A percentile compares a stretch with the other conserved stretches of the same genome.
phyloP scores from a whole-genome alignment of 306 rosid genomes.

The Trifolium dubium region DNA sequence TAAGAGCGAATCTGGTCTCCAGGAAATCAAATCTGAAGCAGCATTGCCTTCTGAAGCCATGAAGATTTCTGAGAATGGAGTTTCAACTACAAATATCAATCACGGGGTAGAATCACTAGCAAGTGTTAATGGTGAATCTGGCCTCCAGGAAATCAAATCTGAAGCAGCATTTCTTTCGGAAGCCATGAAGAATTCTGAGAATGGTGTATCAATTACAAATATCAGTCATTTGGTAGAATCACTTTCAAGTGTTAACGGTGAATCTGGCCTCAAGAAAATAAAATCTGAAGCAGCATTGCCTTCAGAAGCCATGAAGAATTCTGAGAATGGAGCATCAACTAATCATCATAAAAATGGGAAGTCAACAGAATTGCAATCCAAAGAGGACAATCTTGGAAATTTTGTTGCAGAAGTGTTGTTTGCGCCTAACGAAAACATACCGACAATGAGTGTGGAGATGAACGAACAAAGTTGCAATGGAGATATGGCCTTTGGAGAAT shows the following conservation, averaged over 20 bases:
- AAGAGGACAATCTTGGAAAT: slow-evolving; percentile 39
- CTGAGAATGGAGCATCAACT: slow-evolving; percentile 37
- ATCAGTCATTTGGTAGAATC: slow-evolving; percentile 34
- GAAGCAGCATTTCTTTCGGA: slow-evolving; percentile 34
- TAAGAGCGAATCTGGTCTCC: slow-evolving; percentile 27
- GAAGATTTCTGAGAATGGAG: slow-evolving; percentile 38
- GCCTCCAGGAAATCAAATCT: slow-evolving; percentile 29
- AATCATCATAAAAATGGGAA: slow-evolving; percentile 38
- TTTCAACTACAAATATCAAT: slow-evolving; percentile 29
- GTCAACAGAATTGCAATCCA: slow-evolving; percentile 39
- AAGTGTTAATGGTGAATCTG: slow-evolving; percentile 28
- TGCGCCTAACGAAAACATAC: slow-evolving; percentile 31
- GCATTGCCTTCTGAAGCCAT: slow-evolving; percentile 33
- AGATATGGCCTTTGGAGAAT: slow-evolving; percentile 34
- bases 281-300: slow-evolving; percentile 7
- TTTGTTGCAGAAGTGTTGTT: slow-evolving; percentile 25
- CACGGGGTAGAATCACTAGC: slow-evolving; percentile 25
- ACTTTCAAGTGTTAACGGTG: background rate
- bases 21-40: slow-evolving; percentile 33
- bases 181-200: slow-evolving; percentile 38
- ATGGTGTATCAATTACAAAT: slow-evolving; percentile 24
- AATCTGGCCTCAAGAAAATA: background rate
- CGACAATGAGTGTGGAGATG: slow-evolving; percentile 28
- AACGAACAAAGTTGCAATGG: slow-evolving; percentile 35
- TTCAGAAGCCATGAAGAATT: slow-evolving; percentile 36